Base-by-base conservation (phyloP, 2,329 filamentous ascomycete genomes). In the Tolypocladium tropicale region DNA sequence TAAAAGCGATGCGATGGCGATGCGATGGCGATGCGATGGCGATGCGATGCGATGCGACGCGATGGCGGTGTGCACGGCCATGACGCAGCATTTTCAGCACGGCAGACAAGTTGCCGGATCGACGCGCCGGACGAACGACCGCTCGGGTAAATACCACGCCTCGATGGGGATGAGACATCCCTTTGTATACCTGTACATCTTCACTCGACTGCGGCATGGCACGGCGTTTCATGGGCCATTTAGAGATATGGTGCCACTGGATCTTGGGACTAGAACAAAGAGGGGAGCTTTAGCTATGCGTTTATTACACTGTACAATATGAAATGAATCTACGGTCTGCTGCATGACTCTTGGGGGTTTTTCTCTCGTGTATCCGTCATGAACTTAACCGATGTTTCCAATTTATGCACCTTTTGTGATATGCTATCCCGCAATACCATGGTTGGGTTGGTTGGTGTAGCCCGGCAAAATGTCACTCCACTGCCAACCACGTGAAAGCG, bases 141-240 rank as follows among this genome's bases (percentile, higher is more conserved):
- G 46, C 46, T 21, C 28, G 28, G 46, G 28, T 21, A 21, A 32
- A 7, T 21, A 32, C 23, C 46, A 50, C 28, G 46, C 14, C 32
- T 52, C 43, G 41, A 52, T 54, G 53, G 59, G 56, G 55, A 53
- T 53, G 53, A 50, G 48, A 50, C 56, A 63, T 58, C 59, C 63
- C 61, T 63, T 58, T 69, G 66, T 72, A 70, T 66, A 69, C 65
- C 68, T 72, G 70, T 73, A 73, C 72, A 77, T 78, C 76, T 78
- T 78, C 76, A 78, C 76, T 78, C 76, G 74, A 76, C 70, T 75
- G 69, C 68, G 69, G 76, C 76, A 78, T 79, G 72, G 76, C 75
- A 74, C 64, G 76, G 76, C 76, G 76, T 78, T 78, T 68, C 56
- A 65, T 63, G 62, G 62, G 53, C 64, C 61, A 64, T 65, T 57